phyloP scores from a whole-genome alignment of 2,329 filamentous ascomycete genomes.

The Colletotrichum eleusines region DNA sequence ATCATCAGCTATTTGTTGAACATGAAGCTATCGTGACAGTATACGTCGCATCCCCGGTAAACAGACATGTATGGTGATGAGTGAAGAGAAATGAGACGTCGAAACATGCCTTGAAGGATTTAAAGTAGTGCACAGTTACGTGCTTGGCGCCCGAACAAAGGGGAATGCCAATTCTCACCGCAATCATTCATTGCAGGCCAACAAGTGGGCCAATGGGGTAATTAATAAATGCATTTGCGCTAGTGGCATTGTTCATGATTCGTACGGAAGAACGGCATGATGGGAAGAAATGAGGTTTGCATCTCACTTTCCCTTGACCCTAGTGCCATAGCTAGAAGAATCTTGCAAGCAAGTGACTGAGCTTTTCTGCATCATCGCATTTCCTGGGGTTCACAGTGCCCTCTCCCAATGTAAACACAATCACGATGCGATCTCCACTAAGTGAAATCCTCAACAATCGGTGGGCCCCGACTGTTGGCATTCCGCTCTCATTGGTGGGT shows the following conservation, averaged over 20 bases:
- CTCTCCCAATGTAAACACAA: not conserved
- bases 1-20: too few relatives aligned
- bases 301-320: not conserved
- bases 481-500: conserved; percentile 22
- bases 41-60: not conserved
- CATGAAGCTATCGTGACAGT: too few relatives aligned
- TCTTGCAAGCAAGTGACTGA: not conserved
- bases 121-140: not conserved
- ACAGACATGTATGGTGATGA: not conserved
- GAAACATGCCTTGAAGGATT: not conserved
- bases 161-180: not conserved
- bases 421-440: not conserved
- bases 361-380: not conserved
- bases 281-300: not conserved
- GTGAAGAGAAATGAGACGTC: not conserved
- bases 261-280: not conserved
- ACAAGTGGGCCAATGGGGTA: not conserved
- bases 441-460: not conserved
- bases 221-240: too few relatives aligned
- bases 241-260: not conserved
- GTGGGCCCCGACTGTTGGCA: too few relatives aligned
- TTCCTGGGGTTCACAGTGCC: not conserved
- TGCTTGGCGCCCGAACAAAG: not conserved
- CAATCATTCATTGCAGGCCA: not conserved
- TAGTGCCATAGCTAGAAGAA: not conserved